These are phyloP conservation scores for Penicillium mononematosum DNA, from an alignment of 495 filamentous ascomycete species.

Conservation along the genomic window DNA sequence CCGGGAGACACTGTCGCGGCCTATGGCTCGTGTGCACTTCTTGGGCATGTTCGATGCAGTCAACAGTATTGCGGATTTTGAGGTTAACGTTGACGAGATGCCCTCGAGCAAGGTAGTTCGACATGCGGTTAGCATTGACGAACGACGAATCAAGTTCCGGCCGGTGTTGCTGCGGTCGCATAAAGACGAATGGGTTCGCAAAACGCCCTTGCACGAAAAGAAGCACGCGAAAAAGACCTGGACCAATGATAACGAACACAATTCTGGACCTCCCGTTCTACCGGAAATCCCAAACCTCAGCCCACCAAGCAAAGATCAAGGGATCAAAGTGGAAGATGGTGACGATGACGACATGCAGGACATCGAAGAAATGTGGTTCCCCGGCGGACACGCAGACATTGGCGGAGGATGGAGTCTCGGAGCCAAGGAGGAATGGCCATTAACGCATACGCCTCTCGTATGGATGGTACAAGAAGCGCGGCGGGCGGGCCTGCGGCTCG, in stretches of 20 bases:
- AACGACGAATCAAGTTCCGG: conserved; percentile 47
- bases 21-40: conserved; percentile 56
- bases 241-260: not conserved
- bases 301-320: not conserved
- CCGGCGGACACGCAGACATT: conserved; percentile 43
- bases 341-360: conserved; percentile 19
- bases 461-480: conserved; percentile 76
- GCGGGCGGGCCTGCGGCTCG: conserved; percentile 63
- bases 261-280: conserved; percentile 2
- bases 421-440: conserved; percentile 46
- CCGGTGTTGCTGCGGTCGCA: conserved; percentile 21
- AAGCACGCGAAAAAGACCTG: not conserved
- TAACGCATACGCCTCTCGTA: conserved; percentile 65
- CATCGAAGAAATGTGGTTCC: conserved; percentile 42
- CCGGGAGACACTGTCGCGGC: conserved; percentile 69
- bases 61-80: conserved; percentile 71
- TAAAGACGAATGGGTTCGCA: not conserved
- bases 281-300: conserved; percentile 2
- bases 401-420: conserved; percentile 35
- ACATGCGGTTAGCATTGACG: conserved; percentile 47
- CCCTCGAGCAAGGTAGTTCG: conserved; percentile 35
- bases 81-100: conserved; percentile 52
- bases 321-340: not conserved
- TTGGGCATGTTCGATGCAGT: conserved; percentile 46
- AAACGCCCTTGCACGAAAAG: not conserved